Evolutionary conservation across 2,329 filamentous ascomycete species (phyloP).

Genomic region (Fusarium lyarnte): DNA sequence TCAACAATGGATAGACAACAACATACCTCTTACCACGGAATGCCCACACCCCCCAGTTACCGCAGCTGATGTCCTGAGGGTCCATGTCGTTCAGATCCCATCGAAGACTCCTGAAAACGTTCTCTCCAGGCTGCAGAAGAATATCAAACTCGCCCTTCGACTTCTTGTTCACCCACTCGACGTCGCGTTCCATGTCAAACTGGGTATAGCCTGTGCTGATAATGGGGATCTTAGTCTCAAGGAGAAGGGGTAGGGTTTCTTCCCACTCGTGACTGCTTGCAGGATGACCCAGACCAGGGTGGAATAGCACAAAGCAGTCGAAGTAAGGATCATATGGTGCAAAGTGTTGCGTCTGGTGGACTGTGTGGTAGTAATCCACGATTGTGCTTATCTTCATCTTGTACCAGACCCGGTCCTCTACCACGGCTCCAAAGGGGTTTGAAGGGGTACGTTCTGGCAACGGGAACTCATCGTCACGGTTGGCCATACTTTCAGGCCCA

Average conservation of each 20-base stretch:
- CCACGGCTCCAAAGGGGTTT: constrained; percentile 93
- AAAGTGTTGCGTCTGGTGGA: constrained; percentile 91
- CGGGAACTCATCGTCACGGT: constrained; percentile 92
- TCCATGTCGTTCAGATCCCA: constrained; percentile 98
- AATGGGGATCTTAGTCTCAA: constrained; percentile 96
- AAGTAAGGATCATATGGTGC: constrained; percentile 98
- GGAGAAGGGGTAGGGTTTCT: constrained; percentile 84
- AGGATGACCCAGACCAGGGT: constrained; percentile 94
- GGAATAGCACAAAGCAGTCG: constrained; percentile 96
- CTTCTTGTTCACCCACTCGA: constrained; percentile 87
- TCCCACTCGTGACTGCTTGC: constrained; percentile 94
- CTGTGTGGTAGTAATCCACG: constrained; percentile 97
- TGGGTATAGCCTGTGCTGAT: constrained; percentile 96
- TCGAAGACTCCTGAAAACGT: constrained; percentile 88
- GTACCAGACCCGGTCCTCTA: constrained; percentile 88
- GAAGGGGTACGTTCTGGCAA: constrained; percentile 83
- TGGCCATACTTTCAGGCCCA: constrained; percentile 94
- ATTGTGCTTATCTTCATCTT: constrained; percentile 97
- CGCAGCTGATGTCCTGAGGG: constrained; percentile 91
- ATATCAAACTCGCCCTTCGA: constrained; percentile 92
- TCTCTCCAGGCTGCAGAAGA: constrained; percentile 91
- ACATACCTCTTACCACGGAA: constrained; percentile 93
- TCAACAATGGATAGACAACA: constrained; percentile 47
- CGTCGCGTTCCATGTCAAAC: constrained; percentile 91
- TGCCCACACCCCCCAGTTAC: constrained; percentile 97